Percentiles rank a stretch among this genome's conserved stretches.
These are phyloP conservation scores for Dictyostelium intermedium DNA, from an alignment of 78 protist genomes.

Conservation along the genomic window DNA sequence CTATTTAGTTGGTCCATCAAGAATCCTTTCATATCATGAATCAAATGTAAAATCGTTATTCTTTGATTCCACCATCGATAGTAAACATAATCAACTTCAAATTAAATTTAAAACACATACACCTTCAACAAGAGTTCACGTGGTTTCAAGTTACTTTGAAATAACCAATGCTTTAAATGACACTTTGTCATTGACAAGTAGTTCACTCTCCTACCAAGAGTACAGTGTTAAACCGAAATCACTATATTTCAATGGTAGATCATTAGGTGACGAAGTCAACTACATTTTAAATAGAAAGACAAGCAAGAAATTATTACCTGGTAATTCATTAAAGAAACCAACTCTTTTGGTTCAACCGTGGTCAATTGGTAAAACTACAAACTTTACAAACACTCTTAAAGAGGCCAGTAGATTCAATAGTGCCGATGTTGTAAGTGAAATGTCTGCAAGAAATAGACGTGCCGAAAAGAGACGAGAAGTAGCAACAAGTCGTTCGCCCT, in stretches of 20 bases:
- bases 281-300: slow-evolving; percentile 62
- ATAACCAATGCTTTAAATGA: not conserved
- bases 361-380: slow-evolving; percentile 27
- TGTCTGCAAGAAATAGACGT: not conserved
- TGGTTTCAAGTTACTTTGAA: slow-evolving; percentile 21
- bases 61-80: not conserved
- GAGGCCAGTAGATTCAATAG: not conserved
- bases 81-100: not conserved
- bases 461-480: too few species aligned
- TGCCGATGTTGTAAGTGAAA: not conserved
- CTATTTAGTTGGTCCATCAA: slow-evolving; percentile 16
- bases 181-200: not conserved
- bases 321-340: slow-evolving; percentile 66
- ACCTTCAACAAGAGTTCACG: slow-evolving; percentile 37
- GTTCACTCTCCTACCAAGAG: not conserved
- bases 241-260: slow-evolving; percentile 49
- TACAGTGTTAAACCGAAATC: slow-evolving; percentile 1
- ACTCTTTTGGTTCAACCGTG: slow-evolving; percentile 44
- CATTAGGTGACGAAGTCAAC: slow-evolving; percentile 60
- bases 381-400: not conserved
- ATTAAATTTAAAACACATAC: slow-evolving; percentile 5
- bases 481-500: not conserved
- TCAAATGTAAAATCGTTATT: not conserved
- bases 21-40: not conserved
- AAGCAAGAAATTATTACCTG: slow-evolving; percentile 31